A percentile compares a stretch with the other conserved stretches of the same genome.
phyloP scores from a whole-genome alignment of 2,329 filamentous ascomycete genomes.

The Fusarium falciforme region DNA sequence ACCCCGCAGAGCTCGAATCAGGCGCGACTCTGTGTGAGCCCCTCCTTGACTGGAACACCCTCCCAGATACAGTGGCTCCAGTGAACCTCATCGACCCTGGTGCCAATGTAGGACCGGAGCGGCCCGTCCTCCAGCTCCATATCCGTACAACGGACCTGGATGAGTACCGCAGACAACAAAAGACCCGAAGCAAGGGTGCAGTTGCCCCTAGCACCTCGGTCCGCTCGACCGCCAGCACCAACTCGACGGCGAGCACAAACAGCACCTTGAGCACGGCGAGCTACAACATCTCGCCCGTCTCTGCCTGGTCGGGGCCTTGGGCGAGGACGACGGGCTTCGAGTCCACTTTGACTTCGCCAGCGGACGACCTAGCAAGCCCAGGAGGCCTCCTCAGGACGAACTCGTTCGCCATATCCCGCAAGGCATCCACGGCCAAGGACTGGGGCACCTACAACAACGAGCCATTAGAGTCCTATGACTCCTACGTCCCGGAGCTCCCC shows the following conservation, averaged over 20 bases:
- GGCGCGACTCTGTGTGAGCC: conserved; percentile 31
- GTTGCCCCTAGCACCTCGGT: conserved; percentile 62
- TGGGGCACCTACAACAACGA: conserved; percentile 44
- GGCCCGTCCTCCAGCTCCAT: conserved; percentile 54
- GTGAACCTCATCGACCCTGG: conserved; percentile 38
- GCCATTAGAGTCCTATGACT: conserved; percentile 42
- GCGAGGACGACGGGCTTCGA: conserved; percentile 54
- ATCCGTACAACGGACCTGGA: conserved; percentile 54
- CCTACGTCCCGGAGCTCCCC: conserved; percentile 55
- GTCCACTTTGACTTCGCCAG: conserved; percentile 59
- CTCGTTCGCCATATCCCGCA: conserved; percentile 36
- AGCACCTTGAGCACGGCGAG: conserved; percentile 54
- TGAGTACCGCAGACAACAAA: conserved; percentile 44
- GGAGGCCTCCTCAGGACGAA: conserved; percentile 45
- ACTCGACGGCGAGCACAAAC: conserved; percentile 51
- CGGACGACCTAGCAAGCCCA: conserved; percentile 53
- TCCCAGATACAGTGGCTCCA: conserved; percentile 40
- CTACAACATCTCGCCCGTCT: conserved; percentile 61
- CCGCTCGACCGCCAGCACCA: conserved; percentile 56
- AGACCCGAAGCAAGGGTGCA: conserved; percentile 52
- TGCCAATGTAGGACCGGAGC: conserved; percentile 30
- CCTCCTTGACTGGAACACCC: conserved; percentile 45
- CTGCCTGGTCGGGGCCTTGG: conserved; percentile 55
- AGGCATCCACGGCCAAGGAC: conserved; percentile 39
- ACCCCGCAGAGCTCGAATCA: conserved; percentile 43